Evolutionary conservation across 495 filamentous ascomycete species (phyloP), one percentile per base, ranked within the genome.

Genomic region (Aspergillus wentii): DNA sequence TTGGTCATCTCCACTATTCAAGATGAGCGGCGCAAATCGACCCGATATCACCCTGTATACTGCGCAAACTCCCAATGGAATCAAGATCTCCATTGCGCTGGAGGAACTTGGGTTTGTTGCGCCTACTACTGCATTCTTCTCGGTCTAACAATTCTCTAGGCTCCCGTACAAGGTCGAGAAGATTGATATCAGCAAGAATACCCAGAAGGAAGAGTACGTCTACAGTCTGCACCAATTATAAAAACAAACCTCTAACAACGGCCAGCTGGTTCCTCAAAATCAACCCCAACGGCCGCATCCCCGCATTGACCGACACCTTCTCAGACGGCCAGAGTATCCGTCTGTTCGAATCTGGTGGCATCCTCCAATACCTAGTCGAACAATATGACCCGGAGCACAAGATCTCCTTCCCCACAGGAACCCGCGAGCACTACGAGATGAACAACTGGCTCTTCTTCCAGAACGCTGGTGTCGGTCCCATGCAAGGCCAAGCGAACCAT

Each of bases 221-320:
- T 3, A 19, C 7, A 13, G 18, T 10, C 26, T 30, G 7, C 6
- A 29, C 8, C 3, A 25, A 16, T 10, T 16, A 8, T 1, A 33
- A 10, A 5, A 10, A 41, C 21, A 33, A 33, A 42, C 23, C n/a
- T 17, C 19, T 6, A 17, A 4, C 22, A 40, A 38, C 22, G 8
- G 2, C 11, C 28, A 69, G 66, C 38, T 94, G 86, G 86, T 96
- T 91, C 68, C 74, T 94, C 27, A 79, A 78, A 25, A 92, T 96
- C 61, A 95, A 95, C 64, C 90, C 90, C 36, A 95, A 96, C 54
- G 90, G 90, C 48, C 86, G 91, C 40, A 94, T 95, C 49, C 90
- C 90, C n/a, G 90, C 90, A 11, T 49, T 96, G 17, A 90, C 85
- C 17, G 91, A 95, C 57, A 79, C 74, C 8, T 78, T 83, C 51